Conservation (phyloP, 148 eudicot species). For the Camellia lanceoleosa region DNA sequence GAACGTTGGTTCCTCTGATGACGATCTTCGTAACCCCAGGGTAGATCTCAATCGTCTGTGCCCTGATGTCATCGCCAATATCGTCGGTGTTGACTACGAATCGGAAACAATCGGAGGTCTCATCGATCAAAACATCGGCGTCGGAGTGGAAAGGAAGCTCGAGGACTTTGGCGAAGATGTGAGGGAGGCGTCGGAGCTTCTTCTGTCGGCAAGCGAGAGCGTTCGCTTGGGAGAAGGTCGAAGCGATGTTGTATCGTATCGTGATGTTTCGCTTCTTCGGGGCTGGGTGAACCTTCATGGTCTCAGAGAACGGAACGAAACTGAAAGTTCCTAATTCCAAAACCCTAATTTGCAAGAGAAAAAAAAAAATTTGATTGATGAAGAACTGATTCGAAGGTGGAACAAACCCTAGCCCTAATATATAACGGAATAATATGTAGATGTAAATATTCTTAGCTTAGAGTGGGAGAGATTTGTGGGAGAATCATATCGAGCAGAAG, state of each 20-base stretch:
- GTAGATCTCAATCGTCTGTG: conserved; percentile 55
- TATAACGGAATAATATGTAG: neutral
- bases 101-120: conserved; percentile 46
- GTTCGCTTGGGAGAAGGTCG: conserved; percentile 24
- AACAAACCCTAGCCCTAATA: conserved; percentile 1
- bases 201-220: conserved; percentile 34
- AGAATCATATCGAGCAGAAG: neutral
- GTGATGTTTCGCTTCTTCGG: conserved; percentile 53
- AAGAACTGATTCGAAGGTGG: neutral
- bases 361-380: neutral
- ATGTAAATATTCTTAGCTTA: neutral
- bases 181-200: conserved; percentile 79
- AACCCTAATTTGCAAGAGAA: neutral
- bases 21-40: conserved; percentile 84
- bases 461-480: neutral
- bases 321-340: neutral
- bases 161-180: conserved; percentile 81
- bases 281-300: conserved; percentile 64
- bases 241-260: conserved; percentile 38
- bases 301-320: neutral
- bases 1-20: conserved; percentile 31
- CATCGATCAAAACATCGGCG: conserved; percentile 67
- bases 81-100: conserved; percentile 55
- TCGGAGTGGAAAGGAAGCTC: conserved; percentile 78
- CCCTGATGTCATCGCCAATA: conserved; percentile 39